Evolutionary conservation across 129 eudicot genomes (phyloP).

Genomic region (Centrapalus pauciflorus): DNA sequence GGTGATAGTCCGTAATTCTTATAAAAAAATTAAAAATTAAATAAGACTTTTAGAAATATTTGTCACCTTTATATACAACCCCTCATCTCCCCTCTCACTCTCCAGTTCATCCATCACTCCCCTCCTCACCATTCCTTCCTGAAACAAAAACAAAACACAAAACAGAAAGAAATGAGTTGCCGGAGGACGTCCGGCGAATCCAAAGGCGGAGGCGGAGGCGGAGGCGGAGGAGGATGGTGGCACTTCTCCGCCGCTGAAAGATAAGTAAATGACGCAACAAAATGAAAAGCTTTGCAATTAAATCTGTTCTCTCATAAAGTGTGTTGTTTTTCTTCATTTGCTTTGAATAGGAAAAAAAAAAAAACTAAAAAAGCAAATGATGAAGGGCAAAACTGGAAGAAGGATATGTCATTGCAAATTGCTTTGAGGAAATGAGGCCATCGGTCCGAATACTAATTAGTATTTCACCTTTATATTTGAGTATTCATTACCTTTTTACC

Average conservation of each 20-base stretch:
- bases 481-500: constrained; percentile 19
- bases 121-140: neutral
- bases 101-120: no score
- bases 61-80: constrained; percentile 21
- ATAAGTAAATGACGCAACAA: neutral
- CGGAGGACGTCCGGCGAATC: constrained; percentile 10
- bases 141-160: no score
- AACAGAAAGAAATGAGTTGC: constrained; percentile 8
- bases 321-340: constrained; percentile 16
- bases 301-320: constrained; percentile 7
- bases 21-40: neutral
- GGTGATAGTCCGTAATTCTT: no score
- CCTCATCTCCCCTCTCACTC: constrained; percentile 10
- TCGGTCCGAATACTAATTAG: constrained; percentile 29
- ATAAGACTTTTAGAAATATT: neutral
- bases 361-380: neutral
- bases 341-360: neutral
- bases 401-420: constrained; percentile 13
- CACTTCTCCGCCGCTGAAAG: constrained; percentile 11
- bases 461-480: constrained; percentile 10
- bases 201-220: constrained; percentile 22
- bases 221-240: constrained; percentile 15
- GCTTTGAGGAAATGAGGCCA: constrained; percentile 40
- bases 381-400: constrained; percentile 24
- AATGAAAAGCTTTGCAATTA: constrained; percentile 21